A percentile compares a stretch with the other conserved stretches of the same genome.
Conservation (phyloP, 2,329 filamentous ascomycete genomes). For the Colletotrichum tropicicola region DNA sequence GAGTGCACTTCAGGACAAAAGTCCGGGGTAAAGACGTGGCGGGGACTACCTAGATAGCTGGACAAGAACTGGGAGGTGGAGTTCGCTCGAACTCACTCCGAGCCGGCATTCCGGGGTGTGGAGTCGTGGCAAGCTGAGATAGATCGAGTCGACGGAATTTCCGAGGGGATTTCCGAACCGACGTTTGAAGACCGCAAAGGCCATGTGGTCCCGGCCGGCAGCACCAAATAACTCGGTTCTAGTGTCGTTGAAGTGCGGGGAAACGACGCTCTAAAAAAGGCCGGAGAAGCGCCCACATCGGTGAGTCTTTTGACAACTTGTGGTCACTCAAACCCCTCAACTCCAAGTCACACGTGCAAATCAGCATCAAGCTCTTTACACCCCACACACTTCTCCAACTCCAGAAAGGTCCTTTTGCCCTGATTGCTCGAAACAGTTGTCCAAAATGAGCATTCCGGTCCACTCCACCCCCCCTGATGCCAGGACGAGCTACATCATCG, state of each 20-base stretch:
- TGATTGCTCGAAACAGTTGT: not conserved
- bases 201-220: constrained; percentile 1
- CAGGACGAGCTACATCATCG: constrained; percentile 53
- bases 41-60: constrained; percentile 22
- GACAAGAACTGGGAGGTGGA: not conserved
- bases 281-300: not conserved
- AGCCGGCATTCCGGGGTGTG: constrained; percentile 11
- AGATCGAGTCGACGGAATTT: not conserved
- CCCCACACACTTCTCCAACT: not conserved
- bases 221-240: not conserved
- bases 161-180: not conserved
- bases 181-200: not conserved
- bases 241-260: not conserved
- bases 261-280: constrained; percentile 18
- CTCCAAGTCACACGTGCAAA: not conserved
- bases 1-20: not conserved
- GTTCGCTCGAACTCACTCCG: constrained; percentile 4
- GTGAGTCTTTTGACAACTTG: not conserved
- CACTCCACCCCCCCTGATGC: constrained; percentile 44
- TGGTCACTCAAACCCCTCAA: not conserved
- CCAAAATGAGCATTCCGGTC: constrained; percentile 42
- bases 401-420: not conserved
- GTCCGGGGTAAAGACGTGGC: constrained; percentile 10
- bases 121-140: not conserved
- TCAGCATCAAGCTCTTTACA: not conserved